phyloP scores from a whole-genome alignment of 768 basidiomycete species.

The Ramaria sp. region DNA sequence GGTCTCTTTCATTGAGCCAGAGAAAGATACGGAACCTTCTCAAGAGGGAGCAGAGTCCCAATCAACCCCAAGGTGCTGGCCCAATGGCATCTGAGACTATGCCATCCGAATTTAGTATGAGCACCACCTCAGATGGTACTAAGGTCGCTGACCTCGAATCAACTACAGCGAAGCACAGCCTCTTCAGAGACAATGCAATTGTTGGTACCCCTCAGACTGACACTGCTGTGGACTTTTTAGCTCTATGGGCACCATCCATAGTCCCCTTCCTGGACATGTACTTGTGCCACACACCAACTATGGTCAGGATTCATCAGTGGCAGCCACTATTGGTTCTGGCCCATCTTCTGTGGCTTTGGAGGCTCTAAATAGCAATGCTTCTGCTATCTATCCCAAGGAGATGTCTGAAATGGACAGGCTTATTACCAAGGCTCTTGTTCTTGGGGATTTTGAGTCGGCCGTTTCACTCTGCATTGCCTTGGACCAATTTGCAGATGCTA shows the following conservation, averaged over 20 bases:
- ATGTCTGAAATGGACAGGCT: slow-evolving; percentile 83
- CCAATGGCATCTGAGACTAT: slow-evolving; percentile 42
- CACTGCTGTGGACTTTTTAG: slow-evolving; percentile 83
- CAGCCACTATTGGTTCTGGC: slow-evolving; percentile 89
- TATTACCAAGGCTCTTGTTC: slow-evolving; percentile 84
- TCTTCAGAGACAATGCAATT: slow-evolving; percentile 72
- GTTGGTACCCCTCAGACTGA: slow-evolving; percentile 56
- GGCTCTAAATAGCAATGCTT: slow-evolving; percentile 64
- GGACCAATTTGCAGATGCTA: slow-evolving; percentile 88
- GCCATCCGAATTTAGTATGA: slow-evolving; percentile 63
- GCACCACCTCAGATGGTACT: slow-evolving; percentile 48
- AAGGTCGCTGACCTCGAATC: slow-evolving; percentile 62
- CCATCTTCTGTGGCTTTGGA: slow-evolving; percentile 70
- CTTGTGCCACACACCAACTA: slow-evolving; percentile 73
- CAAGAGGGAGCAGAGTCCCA: slow-evolving; percentile 28
- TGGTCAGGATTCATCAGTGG: slow-evolving; percentile 79
- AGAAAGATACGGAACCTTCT: slow-evolving; percentile 29
- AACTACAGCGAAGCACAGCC: slow-evolving; percentile 65
- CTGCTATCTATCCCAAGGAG: slow-evolving; percentile 81
- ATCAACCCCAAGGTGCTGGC: slow-evolving; percentile 26
- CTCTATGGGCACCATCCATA: slow-evolving; percentile 44
- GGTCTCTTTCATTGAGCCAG: slow-evolving; percentile 78
- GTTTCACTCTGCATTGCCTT: slow-evolving; percentile 85
- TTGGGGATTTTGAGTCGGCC: slow-evolving; percentile 92
- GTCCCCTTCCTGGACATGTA: slow-evolving; percentile 32